Conservation (phyloP, 139 green algal genomes). For the Desmodesmus armatus region DNA sequence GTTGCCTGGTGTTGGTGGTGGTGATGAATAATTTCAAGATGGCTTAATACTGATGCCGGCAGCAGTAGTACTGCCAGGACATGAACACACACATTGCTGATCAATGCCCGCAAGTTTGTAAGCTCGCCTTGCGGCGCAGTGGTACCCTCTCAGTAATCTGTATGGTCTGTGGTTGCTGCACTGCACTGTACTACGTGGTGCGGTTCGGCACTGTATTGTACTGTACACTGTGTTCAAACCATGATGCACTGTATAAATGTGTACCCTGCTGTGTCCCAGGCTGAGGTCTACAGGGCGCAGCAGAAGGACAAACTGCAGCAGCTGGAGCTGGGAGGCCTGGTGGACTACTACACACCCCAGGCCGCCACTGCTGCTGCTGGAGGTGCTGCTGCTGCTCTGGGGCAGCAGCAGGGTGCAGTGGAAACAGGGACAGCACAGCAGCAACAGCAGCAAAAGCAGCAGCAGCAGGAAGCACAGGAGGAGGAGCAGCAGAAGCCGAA, state of each 20-base stretch:
- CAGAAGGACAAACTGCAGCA: constrained; percentile 38
- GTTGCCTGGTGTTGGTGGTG: too few relatives aligned
- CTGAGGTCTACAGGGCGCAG: not conserved
- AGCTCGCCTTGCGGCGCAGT: too few relatives aligned
- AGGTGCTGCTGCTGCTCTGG: not conserved
- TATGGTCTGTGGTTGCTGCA: too few relatives aligned
- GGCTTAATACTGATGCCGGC: too few relatives aligned
- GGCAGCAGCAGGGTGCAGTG: not conserved
- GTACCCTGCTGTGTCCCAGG: not conserved
- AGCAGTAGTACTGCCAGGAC: too few relatives aligned
- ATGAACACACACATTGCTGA: too few relatives aligned
- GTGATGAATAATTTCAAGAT: too few relatives aligned
- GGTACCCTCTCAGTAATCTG: too few relatives aligned
- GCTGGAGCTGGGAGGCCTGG: constrained; percentile 61
- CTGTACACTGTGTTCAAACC: too few relatives aligned
- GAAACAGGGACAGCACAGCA: not conserved
- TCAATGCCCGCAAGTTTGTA: too few relatives aligned
- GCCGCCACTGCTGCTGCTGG: not conserved
- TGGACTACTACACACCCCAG: constrained; percentile 40
- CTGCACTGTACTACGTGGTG: too few relatives aligned
- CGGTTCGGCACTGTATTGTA: not conserved
- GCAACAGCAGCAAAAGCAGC: not conserved
- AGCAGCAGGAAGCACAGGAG: not conserved
- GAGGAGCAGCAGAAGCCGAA: not conserved
- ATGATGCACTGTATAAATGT: not conserved